Percentiles rank a stretch among this genome's conserved stretches.
Conservation (phyloP, 148 eudicot species). For the Suaeda aralocaspica region DNA sequence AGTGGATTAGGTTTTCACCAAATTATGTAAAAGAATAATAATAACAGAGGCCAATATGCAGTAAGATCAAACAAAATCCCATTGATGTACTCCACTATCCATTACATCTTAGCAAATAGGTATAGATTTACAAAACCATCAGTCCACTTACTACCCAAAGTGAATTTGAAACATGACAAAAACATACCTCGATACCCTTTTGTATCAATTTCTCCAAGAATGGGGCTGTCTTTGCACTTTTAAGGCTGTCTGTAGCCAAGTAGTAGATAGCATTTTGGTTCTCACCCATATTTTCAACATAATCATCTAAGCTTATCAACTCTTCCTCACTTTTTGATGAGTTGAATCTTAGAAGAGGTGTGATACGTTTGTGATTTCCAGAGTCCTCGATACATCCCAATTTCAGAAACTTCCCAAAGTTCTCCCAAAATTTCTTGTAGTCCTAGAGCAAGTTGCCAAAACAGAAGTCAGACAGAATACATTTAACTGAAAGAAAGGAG, state of each 20-base stretch:
- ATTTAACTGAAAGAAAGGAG: background rate
- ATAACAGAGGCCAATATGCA: background rate
- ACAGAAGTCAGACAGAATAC: background rate
- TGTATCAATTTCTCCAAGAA: constrained; percentile 91
- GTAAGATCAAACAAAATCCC: background rate
- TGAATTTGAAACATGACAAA: background rate
- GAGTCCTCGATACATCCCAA: constrained; percentile 94
- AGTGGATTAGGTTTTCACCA: background rate
- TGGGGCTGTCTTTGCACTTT: constrained; percentile 93
- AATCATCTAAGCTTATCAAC: constrained; percentile 86
- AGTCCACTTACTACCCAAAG: background rate
- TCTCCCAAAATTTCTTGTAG: constrained; percentile 98
- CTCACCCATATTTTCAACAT: constrained; percentile 93
- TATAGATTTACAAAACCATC: background rate
- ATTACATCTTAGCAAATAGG: background rate
- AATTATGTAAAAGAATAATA: background rate
- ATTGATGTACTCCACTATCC: background rate
- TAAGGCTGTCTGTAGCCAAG: constrained; percentile 89
- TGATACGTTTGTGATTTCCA: constrained; percentile 88
- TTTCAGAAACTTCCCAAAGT: constrained; percentile 89
- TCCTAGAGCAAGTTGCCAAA: constrained; percentile 36
- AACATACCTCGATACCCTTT: constrained; percentile 81
- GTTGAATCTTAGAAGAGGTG: constrained; percentile 74
- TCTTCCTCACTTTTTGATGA: constrained; percentile 90
- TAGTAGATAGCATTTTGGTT: constrained; percentile 94